Evolutionary conservation across 2,329 filamentous ascomycete genomes (phyloP).

Genomic region (Epichloe glyceriae): DNA sequence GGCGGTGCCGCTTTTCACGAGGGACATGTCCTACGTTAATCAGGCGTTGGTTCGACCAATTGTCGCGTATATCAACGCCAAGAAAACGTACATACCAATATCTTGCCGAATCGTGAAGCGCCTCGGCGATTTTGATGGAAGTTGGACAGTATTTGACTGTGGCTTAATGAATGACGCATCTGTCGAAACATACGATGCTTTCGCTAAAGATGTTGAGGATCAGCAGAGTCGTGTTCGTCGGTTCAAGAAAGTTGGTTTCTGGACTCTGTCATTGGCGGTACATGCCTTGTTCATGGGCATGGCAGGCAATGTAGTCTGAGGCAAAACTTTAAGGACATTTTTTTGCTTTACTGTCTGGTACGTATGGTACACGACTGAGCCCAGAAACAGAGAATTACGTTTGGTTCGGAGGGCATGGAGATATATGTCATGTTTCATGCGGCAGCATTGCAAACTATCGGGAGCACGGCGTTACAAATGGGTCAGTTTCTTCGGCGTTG

Average conservation of each 20-base stretch:
- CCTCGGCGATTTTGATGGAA: conserved; percentile 79
- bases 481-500: background rate
- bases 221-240: conserved; percentile 74
- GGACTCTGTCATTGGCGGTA: conserved; percentile 83
- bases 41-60: conserved; percentile 91
- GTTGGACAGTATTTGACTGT: conserved; percentile 89
- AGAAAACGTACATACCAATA: conserved; percentile 89
- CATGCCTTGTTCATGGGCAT: conserved; percentile 93
- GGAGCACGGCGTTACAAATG: background rate
- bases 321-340: too few relatives aligned
- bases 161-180: conserved; percentile 88
- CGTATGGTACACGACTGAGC: background rate
- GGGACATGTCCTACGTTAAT: conserved; percentile 87
- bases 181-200: conserved; percentile 88
- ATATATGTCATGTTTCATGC: background rate
- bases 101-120: conserved; percentile 89
- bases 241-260: conserved; percentile 91
- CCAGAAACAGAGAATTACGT: background rate
- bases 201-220: conserved; percentile 81
- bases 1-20: conserved; percentile 82
- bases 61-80: conserved; percentile 94
- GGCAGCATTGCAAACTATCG: background rate
- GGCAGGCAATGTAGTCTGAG: conserved; percentile 60
- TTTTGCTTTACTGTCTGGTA: too few relatives aligned
- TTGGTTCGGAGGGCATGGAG: background rate